These are phyloP conservation scores for Suillus plorans DNA, from an alignment of 768 basidiomycete species.

Conservation along the genomic window DNA sequence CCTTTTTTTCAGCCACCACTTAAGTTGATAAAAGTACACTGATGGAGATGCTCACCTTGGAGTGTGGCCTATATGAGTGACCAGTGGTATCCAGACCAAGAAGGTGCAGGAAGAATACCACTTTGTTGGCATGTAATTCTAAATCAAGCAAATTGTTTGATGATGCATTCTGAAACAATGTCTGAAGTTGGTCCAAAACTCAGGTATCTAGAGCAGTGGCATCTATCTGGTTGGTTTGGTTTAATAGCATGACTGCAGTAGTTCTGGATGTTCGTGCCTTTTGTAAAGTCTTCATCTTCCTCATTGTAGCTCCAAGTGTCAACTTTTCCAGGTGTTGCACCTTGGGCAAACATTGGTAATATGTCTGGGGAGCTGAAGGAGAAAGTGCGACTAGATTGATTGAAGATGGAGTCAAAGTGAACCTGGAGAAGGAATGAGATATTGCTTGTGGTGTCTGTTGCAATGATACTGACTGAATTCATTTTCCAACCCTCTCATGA, in stretches of 20 bases:
- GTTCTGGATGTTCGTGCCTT: constrained; percentile 44
- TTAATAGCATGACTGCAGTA: background rate
- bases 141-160: constrained; percentile 45
- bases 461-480: constrained; percentile 55
- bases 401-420: constrained; percentile 87
- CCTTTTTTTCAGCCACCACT: too few species aligned
- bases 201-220: constrained; percentile 76
- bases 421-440: constrained; percentile 35
- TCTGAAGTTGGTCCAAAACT: constrained; percentile 70
- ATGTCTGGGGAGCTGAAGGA: constrained; percentile 90
- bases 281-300: constrained; percentile 83
- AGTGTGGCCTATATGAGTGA: constrained; percentile 83
- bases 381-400: constrained; percentile 73
- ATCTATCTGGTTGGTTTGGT: constrained; percentile 39
- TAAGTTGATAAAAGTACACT: background rate
- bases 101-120: constrained; percentile 81
- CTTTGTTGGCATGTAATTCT: constrained; percentile 55
- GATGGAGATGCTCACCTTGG: constrained; percentile 43
- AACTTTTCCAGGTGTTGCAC: constrained; percentile 68
- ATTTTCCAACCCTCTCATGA: constrained; percentile 69
- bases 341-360: constrained; percentile 81
- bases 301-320: constrained; percentile 75
- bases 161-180: constrained; percentile 64
- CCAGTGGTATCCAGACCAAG: constrained; percentile 86
- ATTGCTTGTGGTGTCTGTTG: background rate